Conservation (phyloP, 2,329 filamentous ascomycete species). For the Cladobotryum mycophilum region DNA sequence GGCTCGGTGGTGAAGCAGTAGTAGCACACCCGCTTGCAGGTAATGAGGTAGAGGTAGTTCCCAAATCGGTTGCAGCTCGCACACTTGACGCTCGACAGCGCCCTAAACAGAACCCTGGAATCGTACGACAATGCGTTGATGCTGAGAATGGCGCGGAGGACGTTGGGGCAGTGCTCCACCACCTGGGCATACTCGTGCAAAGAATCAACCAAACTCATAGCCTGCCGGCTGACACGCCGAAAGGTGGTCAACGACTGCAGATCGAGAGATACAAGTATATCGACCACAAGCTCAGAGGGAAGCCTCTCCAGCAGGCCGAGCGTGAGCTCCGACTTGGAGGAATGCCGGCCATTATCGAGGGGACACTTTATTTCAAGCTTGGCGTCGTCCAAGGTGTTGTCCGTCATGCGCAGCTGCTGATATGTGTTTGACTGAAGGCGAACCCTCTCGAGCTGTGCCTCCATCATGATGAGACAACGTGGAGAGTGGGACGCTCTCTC, state of each 20-base stretch:
- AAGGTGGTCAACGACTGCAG: constrained; percentile 29
- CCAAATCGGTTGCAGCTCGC: constrained; percentile 29
- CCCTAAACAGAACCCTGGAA: constrained; percentile 27
- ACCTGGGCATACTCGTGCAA: constrained; percentile 29
- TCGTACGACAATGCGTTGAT: constrained; percentile 25
- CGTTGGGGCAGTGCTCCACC: constrained; percentile 23
- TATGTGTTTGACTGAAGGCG: background rate
- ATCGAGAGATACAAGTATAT: constrained; percentile 25
- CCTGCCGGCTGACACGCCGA: constrained; percentile 28
- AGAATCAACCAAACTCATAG: constrained; percentile 30
- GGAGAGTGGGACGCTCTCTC: too few species aligned
- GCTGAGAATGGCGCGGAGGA: constrained; percentile 28
- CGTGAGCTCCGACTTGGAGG: constrained; percentile 4
- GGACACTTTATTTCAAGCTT: constrained; percentile 15
- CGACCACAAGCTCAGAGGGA: constrained; percentile 24
- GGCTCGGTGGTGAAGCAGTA: too few species aligned
- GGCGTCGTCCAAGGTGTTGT: constrained; percentile 16
- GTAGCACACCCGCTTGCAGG: too few species aligned
- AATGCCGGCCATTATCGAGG: constrained; percentile 22
- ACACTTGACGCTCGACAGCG: constrained; percentile 27
- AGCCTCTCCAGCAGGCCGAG: constrained; percentile 24
- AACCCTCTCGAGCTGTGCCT: background rate
- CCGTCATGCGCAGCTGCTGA: background rate
- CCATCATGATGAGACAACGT: background rate
- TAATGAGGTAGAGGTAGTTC: background rate